Evolutionary conservation across 179 eudicot genomes (phyloP), one percentile per base, ranked within the genome.

Genomic region (Camellia oleifera): DNA sequence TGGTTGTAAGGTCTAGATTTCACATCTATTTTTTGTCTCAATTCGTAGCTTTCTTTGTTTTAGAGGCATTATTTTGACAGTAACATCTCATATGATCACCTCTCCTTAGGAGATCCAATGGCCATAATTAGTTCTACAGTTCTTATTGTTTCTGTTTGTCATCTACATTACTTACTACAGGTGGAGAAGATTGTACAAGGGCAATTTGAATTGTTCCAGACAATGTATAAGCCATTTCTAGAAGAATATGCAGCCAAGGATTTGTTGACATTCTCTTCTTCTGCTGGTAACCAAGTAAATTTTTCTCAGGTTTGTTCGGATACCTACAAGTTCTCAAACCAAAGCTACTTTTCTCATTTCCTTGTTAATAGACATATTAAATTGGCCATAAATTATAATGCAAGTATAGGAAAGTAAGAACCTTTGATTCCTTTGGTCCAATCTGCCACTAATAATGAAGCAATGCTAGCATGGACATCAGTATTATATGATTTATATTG

Each of bases 161-260:
- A 76, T 82, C 45, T 53, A 67, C 77, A 67, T 76, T 65, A 26
- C 68, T 69, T 80, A 75, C 60, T 81, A 68, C 87, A 95, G 98
- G 99, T 94, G 77, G 91, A 79, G 83, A 96, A 96, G 83, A 96
- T 96, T 78, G 98, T 96, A 17, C 89, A 85, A 75, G 98, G 97
- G 72, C 98, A 94, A 81, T 94, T 87, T 81, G 83, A 87, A 74
- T 84, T 90, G 75, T 96, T 94, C 82, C 90, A 87, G 58, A 80
- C 79, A 79, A 89, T 92, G 91, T 96, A 96, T 73, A 88, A 82
- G 85, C 97, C 99, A 45, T 65, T 88, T 81, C 67, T 96, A 64
- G 91, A 92, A 82, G 98, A 92, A 71, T 87, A 89, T 85, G 93
- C 91, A 44, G 63, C 87, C 78, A 87, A 88, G 82, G 94, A 91